phyloP scores from a whole-genome alignment of 129 eudicot species.

The Chrysanthemum seticuspe region DNA sequence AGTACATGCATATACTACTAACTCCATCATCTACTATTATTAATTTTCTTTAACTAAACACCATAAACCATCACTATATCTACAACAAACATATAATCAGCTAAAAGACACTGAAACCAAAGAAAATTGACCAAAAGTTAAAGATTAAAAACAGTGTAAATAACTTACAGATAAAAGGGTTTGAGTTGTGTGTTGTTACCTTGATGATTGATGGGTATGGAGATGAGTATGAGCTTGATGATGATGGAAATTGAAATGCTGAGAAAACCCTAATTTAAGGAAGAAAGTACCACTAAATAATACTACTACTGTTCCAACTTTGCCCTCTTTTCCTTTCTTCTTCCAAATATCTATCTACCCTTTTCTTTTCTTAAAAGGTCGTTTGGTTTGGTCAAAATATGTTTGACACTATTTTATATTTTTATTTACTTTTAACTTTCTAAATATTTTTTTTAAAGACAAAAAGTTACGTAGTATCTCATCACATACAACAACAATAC shows the following conservation, averaged over 20 bases:
- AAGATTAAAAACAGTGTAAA: not conserved
- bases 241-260: conserved; percentile 2
- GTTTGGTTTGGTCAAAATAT: too few species aligned
- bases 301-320: conserved; percentile 18
- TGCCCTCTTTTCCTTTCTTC: conserved; percentile 4
- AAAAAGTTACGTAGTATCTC: too few species aligned
- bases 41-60: too few species aligned
- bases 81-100: too few species aligned
- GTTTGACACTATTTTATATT: too few species aligned
- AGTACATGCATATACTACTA: not conserved
- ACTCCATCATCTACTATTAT: not conserved
- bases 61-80: too few species aligned
- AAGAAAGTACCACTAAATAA: not conserved
- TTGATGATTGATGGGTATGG: conserved; percentile 10
- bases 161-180: not conserved
- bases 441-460: too few species aligned
- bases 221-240: not conserved
- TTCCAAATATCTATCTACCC: conserved; percentile 2
- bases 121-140: not conserved
- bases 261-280: conserved; percentile 26
- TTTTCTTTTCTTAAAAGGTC: not conserved
- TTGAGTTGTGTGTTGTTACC: conserved; percentile 18
- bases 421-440: too few species aligned
- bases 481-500: too few species aligned
- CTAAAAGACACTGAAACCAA: too few species aligned